phyloP scores from a whole-genome alignment of 148 eudicot genomes.

The Amaranthus cruentus region DNA sequence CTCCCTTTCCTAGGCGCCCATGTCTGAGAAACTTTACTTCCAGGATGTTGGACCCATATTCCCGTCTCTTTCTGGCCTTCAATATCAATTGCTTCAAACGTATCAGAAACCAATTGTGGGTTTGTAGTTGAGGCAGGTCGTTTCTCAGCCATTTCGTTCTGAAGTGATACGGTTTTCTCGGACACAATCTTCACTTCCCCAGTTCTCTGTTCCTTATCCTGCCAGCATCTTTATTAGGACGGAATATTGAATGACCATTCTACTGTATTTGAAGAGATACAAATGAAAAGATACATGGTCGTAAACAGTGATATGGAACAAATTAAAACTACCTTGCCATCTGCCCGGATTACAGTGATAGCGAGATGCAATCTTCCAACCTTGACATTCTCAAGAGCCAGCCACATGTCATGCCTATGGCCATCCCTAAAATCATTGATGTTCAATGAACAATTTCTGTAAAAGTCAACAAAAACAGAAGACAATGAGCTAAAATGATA shows the following conservation, averaged over 20 bases:
- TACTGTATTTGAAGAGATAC: neutral
- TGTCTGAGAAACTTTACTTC: conserved; percentile 57
- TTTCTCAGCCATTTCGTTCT: conserved; percentile 25
- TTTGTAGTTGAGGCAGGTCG: conserved; percentile 18
- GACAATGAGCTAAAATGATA: neutral
- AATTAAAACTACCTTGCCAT: conserved; percentile 47
- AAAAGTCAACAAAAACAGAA: neutral
- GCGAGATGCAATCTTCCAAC: conserved; percentile 84
- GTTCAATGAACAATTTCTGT: conserved; percentile 70
- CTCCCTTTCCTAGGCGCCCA: conserved; percentile 93
- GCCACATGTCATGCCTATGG: conserved; percentile 88
- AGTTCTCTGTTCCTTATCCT: conserved; percentile 37
- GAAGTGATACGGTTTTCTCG: conserved; percentile 21
- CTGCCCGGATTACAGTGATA: conserved; percentile 52
- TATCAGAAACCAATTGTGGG: conserved; percentile 30
- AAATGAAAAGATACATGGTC: neutral
- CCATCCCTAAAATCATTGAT: conserved; percentile 63
- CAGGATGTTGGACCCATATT: conserved; percentile 82
- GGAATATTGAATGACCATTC: neutral
- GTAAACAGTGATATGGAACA: neutral
- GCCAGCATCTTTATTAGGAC: conserved; percentile 14
- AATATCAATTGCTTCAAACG: conserved; percentile 61
- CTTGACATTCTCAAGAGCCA: conserved; percentile 66
- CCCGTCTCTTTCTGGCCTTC: conserved; percentile 75
- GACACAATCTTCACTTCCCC: conserved; percentile 26